Evolutionary conservation across 257 asterid genomes (phyloP).

Genomic region (Nicotiana knightiana): DNA sequence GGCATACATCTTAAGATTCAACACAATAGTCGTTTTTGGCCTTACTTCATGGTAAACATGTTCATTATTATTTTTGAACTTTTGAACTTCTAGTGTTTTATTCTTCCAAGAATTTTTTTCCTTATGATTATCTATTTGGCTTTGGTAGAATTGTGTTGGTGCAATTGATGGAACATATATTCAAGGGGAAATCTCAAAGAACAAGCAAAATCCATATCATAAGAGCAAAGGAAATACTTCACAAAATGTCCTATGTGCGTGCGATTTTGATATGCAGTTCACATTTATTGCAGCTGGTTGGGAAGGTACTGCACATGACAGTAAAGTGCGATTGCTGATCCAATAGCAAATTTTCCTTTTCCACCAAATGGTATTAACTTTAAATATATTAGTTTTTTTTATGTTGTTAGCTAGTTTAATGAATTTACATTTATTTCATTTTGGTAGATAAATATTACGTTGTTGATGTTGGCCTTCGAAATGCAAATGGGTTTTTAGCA

Average conservation of each 20-base stretch:
- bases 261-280: too few species aligned
- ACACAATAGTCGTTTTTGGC: not conserved
- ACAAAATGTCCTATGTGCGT: not conserved
- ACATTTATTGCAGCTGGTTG: too few species aligned
- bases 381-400: too few species aligned
- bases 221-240: not conserved
- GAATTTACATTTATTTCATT: too few species aligned
- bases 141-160: not conserved
- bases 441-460: too few species aligned
- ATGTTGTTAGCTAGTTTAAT: not conserved
- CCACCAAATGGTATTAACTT: not conserved
- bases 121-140: not conserved
- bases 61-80: too few species aligned
- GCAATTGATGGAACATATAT: not conserved
- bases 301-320: not conserved
- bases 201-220: not conserved
- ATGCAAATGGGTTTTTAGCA: not conserved
- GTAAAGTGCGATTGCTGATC: not conserved
- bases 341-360: not conserved
- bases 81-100: too few species aligned
- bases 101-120: too few species aligned
- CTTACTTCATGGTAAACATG: not conserved
- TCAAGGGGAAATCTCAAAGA: not conserved
- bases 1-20: not conserved
- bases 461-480: not conserved